Conservation (phyloP, 208 protist species). For the Acanthamoeba culbertsoni region DNA sequence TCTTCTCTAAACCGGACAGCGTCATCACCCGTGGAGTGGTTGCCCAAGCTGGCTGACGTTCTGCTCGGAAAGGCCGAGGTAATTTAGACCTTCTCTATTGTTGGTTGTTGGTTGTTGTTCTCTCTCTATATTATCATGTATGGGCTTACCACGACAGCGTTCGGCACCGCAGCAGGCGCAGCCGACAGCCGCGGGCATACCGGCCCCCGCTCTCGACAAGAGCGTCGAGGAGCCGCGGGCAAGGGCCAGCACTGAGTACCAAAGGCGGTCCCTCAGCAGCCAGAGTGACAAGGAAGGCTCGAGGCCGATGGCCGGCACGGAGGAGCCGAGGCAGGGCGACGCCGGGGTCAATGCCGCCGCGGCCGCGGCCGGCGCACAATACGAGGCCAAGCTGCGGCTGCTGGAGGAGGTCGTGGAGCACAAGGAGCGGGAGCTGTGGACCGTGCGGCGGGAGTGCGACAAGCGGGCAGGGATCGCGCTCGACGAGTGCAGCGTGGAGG, state of each 20-base stretch:
- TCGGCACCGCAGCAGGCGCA: too few relatives aligned
- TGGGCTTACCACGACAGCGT: too few relatives aligned
- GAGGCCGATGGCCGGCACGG: background rate
- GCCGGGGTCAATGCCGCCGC: background rate
- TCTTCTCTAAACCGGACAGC: background rate
- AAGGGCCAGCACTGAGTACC: too few relatives aligned
- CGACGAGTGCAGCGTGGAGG: background rate
- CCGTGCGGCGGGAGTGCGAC: background rate
- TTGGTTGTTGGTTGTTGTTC: background rate
- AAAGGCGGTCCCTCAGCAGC: too few relatives aligned
- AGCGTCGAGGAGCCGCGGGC: too few relatives aligned
- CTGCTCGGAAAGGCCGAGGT: background rate
- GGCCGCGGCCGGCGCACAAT: background rate
- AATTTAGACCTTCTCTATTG: background rate
- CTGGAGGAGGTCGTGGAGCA: background rate
- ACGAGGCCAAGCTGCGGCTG: background rate
- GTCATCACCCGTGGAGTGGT: background rate
- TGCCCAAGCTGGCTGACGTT: background rate
- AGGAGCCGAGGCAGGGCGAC: background rate
- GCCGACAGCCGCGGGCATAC: too few relatives aligned
- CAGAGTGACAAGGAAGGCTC: too few relatives aligned
- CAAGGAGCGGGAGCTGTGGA: slow-evolving; percentile 24
- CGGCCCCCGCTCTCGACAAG: too few relatives aligned
- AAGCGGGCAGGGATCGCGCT: background rate
- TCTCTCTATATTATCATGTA: too few relatives aligned